phyloP scores from a whole-genome alignment of 2,329 filamentous ascomycete genomes.

The Aspergillus flavus region DNA sequence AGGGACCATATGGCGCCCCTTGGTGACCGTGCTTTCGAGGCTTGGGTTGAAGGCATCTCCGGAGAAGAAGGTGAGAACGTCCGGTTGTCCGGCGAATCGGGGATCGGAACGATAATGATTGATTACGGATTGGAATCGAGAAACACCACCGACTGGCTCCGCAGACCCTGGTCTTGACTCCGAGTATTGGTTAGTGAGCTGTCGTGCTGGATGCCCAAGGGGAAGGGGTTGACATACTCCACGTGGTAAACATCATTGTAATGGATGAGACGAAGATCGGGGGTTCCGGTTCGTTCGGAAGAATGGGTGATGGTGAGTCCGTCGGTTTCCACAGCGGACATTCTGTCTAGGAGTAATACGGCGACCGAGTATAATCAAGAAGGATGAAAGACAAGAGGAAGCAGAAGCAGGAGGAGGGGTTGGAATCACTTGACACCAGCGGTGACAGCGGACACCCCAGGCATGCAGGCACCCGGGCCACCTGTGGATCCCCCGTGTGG shows the following conservation, averaged over 20 bases:
- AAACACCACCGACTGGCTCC: constrained; percentile 79
- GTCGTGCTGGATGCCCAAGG: not conserved
- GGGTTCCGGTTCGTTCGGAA: constrained; percentile 50
- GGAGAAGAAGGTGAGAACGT: constrained; percentile 79
- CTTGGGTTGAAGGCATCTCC: constrained; percentile 93
- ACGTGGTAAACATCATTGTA: constrained; percentile 96
- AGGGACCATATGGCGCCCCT: constrained; percentile 88
- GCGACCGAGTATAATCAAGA: not conserved
- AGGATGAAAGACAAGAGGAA: not conserved
- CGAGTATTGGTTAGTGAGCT: constrained; percentile 3
- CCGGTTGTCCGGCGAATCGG: constrained; percentile 64
- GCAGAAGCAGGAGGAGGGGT: constrained; percentile 6
- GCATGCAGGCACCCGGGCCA: constrained; percentile 10
- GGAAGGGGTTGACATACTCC: constrained; percentile 51
- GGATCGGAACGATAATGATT: constrained; percentile 71
- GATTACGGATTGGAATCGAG: constrained; percentile 77
- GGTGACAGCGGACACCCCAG: constrained; percentile 4
- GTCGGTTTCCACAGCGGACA: constrained; percentile 33
- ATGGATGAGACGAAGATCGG: constrained; percentile 80
- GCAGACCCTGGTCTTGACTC: constrained; percentile 61
- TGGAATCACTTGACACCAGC: not conserved
- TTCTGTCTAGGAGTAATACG: constrained; percentile 11
- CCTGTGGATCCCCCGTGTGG: not conserved
- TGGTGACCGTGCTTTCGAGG: constrained; percentile 84
- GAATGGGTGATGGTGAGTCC: constrained; percentile 47